phyloP scores from a whole-genome alignment of 768 basidiomycete genomes.

The Amanita thiersii region DNA sequence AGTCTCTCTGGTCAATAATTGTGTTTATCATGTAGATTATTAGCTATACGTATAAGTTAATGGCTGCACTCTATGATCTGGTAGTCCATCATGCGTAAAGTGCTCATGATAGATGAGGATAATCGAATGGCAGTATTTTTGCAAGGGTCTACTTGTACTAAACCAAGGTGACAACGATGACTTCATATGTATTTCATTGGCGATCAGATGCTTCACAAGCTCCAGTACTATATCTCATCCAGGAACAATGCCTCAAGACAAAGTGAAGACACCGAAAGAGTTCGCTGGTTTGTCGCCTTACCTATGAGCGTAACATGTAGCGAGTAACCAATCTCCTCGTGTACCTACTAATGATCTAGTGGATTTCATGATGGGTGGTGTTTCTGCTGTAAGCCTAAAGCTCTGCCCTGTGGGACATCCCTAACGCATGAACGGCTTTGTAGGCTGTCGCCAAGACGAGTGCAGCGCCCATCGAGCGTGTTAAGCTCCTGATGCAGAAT shows the following conservation, averaged over 20 bases:
- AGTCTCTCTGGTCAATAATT: too few species aligned
- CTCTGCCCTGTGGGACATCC: constrained; percentile 1
- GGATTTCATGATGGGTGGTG: constrained; percentile 73
- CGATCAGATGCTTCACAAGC: too few species aligned
- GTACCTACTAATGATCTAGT: constrained; percentile 22
- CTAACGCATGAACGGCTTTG: constrained; percentile 11
- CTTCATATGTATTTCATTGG: constrained; percentile 1
- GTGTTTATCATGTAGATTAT: too few species aligned
- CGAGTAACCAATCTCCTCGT: constrained; percentile 9
- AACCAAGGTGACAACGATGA: neutral
- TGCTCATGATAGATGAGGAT: too few species aligned
- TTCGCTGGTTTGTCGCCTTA: constrained; percentile 46
- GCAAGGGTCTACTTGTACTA: too few species aligned
- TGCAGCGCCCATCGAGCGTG: constrained; percentile 84
- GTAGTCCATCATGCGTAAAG: too few species aligned
- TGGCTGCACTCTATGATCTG: too few species aligned
- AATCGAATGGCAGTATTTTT: too few species aligned
- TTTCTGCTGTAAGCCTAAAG: constrained; percentile 44
- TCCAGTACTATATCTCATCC: too few species aligned
- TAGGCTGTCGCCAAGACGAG: constrained; percentile 83
- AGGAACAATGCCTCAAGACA: too few species aligned
- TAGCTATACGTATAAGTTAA: too few species aligned
- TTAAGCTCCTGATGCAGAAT: constrained; percentile 80
- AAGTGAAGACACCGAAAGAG: constrained; percentile 64
- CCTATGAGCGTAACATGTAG: constrained; percentile 4